Evolutionary conservation across 2,329 filamentous ascomycete genomes (phyloP).

Genomic region (Penicillium sp.): DNA sequence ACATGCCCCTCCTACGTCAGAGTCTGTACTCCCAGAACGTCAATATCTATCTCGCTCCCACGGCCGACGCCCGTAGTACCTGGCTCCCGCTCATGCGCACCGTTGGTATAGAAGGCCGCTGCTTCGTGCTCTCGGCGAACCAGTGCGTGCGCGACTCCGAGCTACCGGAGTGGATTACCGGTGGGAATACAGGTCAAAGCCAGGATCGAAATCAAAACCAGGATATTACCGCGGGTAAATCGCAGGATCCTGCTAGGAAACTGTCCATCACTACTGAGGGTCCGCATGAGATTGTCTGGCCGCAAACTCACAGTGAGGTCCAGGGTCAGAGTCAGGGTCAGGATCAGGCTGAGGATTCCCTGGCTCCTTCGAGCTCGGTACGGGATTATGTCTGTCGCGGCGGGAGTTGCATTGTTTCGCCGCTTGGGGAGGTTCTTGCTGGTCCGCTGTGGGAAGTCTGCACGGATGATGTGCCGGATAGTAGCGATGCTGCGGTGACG

Average conservation of each 20-base stretch:
- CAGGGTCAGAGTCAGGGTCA: background rate
- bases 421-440: constrained; percentile 70
- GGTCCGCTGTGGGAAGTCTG: constrained; percentile 75
- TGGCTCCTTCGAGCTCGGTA: constrained; percentile 18
- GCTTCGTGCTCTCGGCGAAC: constrained; percentile 81
- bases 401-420: constrained; percentile 79
- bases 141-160: constrained; percentile 66
- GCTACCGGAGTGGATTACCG: constrained; percentile 51
- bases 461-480: constrained; percentile 33
- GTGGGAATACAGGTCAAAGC: background rate
- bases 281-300: constrained; percentile 1
- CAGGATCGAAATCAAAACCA: background rate
- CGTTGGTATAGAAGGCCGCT: constrained; percentile 73
- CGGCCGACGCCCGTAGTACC: constrained; percentile 76
- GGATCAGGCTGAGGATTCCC: background rate
- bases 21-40: constrained; percentile 83
- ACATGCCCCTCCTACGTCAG: constrained; percentile 85
- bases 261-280: background rate
- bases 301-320: background rate
- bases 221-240: background rate
- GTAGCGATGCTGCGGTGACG: constrained; percentile 6
- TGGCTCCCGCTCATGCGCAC: constrained; percentile 81
- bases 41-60: constrained; percentile 85
- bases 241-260: background rate
- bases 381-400: constrained; percentile 62